Evolutionary conservation across 495 filamentous ascomycete genomes (phyloP).

Genomic region (Stereocaulon alpinum): DNA sequence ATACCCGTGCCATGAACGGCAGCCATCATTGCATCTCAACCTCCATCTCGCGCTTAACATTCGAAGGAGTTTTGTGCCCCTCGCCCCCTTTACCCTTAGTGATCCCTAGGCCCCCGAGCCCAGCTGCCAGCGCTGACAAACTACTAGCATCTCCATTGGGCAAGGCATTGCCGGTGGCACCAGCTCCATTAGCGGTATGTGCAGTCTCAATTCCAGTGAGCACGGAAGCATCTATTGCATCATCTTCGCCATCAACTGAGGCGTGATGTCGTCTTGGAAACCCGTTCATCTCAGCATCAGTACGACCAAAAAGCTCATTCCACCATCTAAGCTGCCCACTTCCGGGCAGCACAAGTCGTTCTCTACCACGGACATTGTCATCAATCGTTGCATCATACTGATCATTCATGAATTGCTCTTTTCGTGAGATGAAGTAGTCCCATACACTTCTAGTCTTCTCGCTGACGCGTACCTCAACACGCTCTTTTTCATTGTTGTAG

Average conservation of each 20-base stretch:
- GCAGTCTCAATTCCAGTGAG: slow-evolving; percentile 41
- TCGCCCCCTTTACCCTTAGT: slow-evolving; percentile 24
- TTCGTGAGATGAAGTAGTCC: slow-evolving; percentile 82
- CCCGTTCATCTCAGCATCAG: slow-evolving; percentile 89
- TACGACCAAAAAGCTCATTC: slow-evolving; percentile 75
- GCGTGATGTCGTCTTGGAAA: slow-evolving; percentile 20
- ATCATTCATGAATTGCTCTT: slow-evolving; percentile 67
- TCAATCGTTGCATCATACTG: slow-evolving; percentile 70
- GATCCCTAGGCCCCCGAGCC: slow-evolving; percentile 34
- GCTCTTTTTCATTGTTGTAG: slow-evolving; percentile 87
- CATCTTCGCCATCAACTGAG: background rate
- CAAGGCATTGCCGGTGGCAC: slow-evolving; percentile 21
- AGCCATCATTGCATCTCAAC: slow-evolving; percentile 39
- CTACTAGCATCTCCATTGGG: slow-evolving; percentile 25
- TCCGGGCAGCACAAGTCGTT: slow-evolving; percentile 74
- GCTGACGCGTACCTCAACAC: slow-evolving; percentile 58
- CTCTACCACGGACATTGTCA: slow-evolving; percentile 63
- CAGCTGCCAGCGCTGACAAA: slow-evolving; percentile 32
- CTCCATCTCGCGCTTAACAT: slow-evolving; percentile 30
- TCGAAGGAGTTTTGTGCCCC: slow-evolving; percentile 16
- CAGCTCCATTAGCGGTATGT: slow-evolving; percentile 27
- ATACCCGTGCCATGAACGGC: background rate
- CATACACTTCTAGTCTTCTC: slow-evolving; percentile 82
- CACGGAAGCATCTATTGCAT: slow-evolving; percentile 25
- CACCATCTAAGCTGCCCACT: slow-evolving; percentile 72